phyloP scores from a whole-genome alignment of 805 yeast genomes.

The Candida saitoana region DNA sequence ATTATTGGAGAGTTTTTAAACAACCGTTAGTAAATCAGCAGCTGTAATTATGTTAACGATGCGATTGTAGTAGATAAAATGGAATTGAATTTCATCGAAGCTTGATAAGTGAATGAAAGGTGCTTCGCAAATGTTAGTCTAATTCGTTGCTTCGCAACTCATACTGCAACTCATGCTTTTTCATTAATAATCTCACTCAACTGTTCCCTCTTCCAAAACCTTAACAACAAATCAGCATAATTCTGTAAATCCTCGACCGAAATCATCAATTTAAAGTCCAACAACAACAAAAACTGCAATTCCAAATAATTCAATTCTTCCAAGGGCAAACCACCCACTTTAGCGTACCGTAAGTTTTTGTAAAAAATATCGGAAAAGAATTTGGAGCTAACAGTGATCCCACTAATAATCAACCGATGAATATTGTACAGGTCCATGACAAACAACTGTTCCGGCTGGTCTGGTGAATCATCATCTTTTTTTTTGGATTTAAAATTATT shows the following conservation, averaged over 20 bases:
- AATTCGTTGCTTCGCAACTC: too few relatives aligned
- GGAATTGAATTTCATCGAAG: slow-evolving; percentile 5
- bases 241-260: slow-evolving; percentile 86
- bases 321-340: slow-evolving; percentile 90
- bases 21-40: slow-evolving; percentile 28
- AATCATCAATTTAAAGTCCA: slow-evolving; percentile 84
- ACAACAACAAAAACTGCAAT: slow-evolving; percentile 75
- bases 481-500: slow-evolving; percentile 40
- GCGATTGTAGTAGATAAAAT: slow-evolving; percentile 6
- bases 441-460: slow-evolving; percentile 54
- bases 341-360: slow-evolving; percentile 90
- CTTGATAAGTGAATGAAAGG: too few relatives aligned
- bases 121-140: too few relatives aligned
- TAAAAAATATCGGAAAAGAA: slow-evolving; percentile 92
- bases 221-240: slow-evolving; percentile 79
- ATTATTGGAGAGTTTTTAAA: slow-evolving; percentile 36
- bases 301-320: slow-evolving; percentile 92
- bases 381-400: slow-evolving; percentile 92
- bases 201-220: slow-evolving; percentile 79
- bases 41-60: slow-evolving; percentile 5
- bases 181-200: slow-evolving; percentile 29
- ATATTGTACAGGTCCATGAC: slow-evolving; percentile 96
- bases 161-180: slow-evolving; percentile 1
- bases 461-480: slow-evolving; percentile 15
- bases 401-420: slow-evolving; percentile 89